Conservation (phyloP, 1,284 basidiomycete species). For the Entoloma clypeatum region DNA sequence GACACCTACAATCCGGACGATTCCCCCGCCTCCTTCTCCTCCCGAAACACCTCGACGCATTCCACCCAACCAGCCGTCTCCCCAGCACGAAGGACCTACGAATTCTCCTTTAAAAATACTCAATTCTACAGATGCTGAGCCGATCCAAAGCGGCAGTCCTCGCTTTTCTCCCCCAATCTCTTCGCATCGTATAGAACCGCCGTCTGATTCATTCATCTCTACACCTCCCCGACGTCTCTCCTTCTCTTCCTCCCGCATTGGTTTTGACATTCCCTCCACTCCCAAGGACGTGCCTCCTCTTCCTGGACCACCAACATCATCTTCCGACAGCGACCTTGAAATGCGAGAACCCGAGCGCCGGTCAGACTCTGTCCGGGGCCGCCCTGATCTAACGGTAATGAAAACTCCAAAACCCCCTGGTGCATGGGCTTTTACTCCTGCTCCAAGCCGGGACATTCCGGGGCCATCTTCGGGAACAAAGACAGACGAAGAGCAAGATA, state of each 20-base stretch:
- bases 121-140: neutral
- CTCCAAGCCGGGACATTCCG: constrained; percentile 6
- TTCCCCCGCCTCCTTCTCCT: constrained; percentile 20
- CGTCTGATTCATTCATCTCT: constrained; percentile 27
- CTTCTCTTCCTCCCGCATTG: constrained; percentile 38
- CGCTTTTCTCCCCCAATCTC: constrained; percentile 28
- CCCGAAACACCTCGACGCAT: constrained; percentile 19
- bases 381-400: constrained; percentile 18
- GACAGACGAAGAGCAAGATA: constrained; percentile 16
- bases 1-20: constrained; percentile 38
- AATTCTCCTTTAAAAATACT: constrained; percentile 17
- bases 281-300: constrained; percentile 53
- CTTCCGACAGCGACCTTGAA: constrained; percentile 41
- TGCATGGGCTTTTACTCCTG: constrained; percentile 31
- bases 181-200: constrained; percentile 14
- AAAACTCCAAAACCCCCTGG: constrained; percentile 32
- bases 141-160: constrained; percentile 20
- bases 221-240: constrained; percentile 52
- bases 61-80: constrained; percentile 24
- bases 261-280: constrained; percentile 60
- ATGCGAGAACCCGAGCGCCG: constrained; percentile 3
- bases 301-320: constrained; percentile 51
- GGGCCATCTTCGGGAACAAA: constrained; percentile 12
- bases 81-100: constrained; percentile 15
- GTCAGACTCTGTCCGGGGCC: constrained; percentile 8